Evolutionary conservation across 768 basidiomycete genomes (phyloP).

Genomic region (Russula sp.): DNA sequence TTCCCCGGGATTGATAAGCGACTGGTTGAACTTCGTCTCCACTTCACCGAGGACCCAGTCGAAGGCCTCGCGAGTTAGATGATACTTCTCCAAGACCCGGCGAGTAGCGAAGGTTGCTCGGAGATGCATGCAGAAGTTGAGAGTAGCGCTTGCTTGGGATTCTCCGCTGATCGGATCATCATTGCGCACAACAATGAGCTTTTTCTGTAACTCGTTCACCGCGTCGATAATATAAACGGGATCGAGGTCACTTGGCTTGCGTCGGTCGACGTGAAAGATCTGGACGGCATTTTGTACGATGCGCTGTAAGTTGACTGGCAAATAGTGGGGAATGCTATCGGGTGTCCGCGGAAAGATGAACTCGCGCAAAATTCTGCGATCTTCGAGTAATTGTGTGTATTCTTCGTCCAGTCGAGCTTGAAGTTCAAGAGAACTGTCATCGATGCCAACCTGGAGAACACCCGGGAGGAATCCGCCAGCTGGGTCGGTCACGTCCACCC

Average conservation of each 20-base stretch:
- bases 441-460: slow-evolving; percentile 82
- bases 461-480: slow-evolving; percentile 75
- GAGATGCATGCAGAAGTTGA: slow-evolving; percentile 91
- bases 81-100: slow-evolving; percentile 82
- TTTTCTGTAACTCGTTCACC: slow-evolving; percentile 68
- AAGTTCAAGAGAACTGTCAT: slow-evolving; percentile 77
- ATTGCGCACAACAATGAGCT: slow-evolving; percentile 86
- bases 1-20: slow-evolving; percentile 90
- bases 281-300: slow-evolving; percentile 94
- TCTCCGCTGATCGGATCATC: slow-evolving; percentile 69
- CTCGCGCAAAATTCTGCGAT: slow-evolving; percentile 72
- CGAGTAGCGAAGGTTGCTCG: slow-evolving; percentile 86
- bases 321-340: slow-evolving; percentile 70
- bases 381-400: slow-evolving; percentile 58
- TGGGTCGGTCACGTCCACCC: slow-evolving; percentile 91
- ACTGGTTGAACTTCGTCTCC: slow-evolving; percentile 93
- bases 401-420: slow-evolving; percentile 85
- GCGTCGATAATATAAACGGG: slow-evolving; percentile 83
- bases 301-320: slow-evolving; percentile 93
- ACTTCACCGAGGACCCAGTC: slow-evolving; percentile 97
- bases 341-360: slow-evolving; percentile 82
- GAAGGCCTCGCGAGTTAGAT: slow-evolving; percentile 89
- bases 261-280: slow-evolving; percentile 94
- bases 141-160: slow-evolving; percentile 84
- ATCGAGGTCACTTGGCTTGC: slow-evolving; percentile 90